Percentiles rank a stretch among this genome's conserved stretches.
Evolutionary conservation across 345 rosid species (phyloP).

Genomic region (Populus ilicifolia): DNA sequence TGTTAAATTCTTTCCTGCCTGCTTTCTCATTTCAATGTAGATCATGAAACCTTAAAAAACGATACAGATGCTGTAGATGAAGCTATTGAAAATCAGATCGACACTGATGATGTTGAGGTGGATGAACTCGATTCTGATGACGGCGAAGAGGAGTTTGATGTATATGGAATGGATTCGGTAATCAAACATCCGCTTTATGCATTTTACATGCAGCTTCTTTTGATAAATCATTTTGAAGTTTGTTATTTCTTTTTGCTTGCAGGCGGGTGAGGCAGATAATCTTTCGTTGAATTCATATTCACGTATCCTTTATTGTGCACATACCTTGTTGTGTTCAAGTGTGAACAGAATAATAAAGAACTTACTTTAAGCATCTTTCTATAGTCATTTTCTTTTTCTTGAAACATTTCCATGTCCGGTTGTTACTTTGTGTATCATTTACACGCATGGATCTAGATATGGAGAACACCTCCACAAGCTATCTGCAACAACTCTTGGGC

Average conservation of each 20-base stretch:
- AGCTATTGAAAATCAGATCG: slow-evolving; percentile 33
- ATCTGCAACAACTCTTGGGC: slow-evolving; percentile 82
- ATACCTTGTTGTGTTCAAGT: slow-evolving; percentile 3
- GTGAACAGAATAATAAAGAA: not conserved
- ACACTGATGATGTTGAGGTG: slow-evolving; percentile 39
- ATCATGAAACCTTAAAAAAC: slow-evolving; percentile 3
- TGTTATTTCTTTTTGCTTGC: slow-evolving; percentile 8
- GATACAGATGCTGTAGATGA: slow-evolving; percentile 31
- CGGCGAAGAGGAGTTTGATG: slow-evolving; percentile 64
- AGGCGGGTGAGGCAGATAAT: slow-evolving; percentile 62
- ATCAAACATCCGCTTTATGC: slow-evolving; percentile 2
- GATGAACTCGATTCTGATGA: slow-evolving; percentile 51
- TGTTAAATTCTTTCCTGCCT: not conserved
- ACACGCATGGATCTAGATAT: slow-evolving; percentile 43
- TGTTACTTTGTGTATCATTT: slow-evolving; percentile 34
- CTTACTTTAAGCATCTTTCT: not conserved
- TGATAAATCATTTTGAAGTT: not conserved
- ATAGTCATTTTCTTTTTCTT: not conserved
- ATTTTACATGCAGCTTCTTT: not conserved
- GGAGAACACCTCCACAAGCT: slow-evolving; percentile 69
- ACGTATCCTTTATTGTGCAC: slow-evolving; percentile 61
- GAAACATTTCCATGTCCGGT: not conserved
- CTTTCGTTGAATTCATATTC: slow-evolving; percentile 42
- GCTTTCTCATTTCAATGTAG: not conserved
- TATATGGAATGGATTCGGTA: slow-evolving; percentile 58